A percentile compares a stretch with the other conserved stretches of the same genome.
These are phyloP conservation scores for Ormosia emarginata DNA, from an alignment of 306 rosid genomes.

Conservation along the genomic window DNA sequence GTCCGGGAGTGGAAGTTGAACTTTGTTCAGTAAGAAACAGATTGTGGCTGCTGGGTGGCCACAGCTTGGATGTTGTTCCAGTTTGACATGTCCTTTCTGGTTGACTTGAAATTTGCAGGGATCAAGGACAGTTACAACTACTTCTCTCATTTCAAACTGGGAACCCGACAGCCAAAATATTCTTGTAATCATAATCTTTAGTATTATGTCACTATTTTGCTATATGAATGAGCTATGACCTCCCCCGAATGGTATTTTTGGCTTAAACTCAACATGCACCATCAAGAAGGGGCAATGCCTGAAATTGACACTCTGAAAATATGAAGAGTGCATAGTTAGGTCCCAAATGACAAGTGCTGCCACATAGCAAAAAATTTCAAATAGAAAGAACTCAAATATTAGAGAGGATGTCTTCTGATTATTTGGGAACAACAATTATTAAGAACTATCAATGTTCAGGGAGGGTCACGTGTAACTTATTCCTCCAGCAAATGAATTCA, in stretches of 20 bases:
- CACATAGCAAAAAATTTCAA: not conserved
- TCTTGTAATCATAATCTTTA: not conserved
- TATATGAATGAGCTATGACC: constrained; percentile 70
- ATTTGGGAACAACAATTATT: not conserved
- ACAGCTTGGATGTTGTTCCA: not conserved
- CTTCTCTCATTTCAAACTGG: constrained; percentile 2
- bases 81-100: constrained; percentile 1
- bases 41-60: not conserved
- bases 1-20: not conserved
- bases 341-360: not conserved
- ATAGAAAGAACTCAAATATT: not conserved
- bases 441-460: not conserved
- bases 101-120: constrained; percentile 2
- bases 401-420: not conserved
- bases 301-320: constrained; percentile 67
- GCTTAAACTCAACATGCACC: constrained; percentile 63
- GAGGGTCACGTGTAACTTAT: not conserved
- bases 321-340: constrained; percentile 18
- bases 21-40: constrained; percentile 16
- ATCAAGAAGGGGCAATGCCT: constrained; percentile 59
- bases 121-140: not conserved
- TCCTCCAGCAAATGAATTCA: not conserved
- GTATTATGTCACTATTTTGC: not conserved
- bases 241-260: constrained; percentile 83
- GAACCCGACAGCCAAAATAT: constrained; percentile 2